Evolutionary conservation across 495 filamentous ascomycete species (phyloP), one percentile per base, ranked within the genome.

Genomic region (Penicillium arizonense): DNA sequence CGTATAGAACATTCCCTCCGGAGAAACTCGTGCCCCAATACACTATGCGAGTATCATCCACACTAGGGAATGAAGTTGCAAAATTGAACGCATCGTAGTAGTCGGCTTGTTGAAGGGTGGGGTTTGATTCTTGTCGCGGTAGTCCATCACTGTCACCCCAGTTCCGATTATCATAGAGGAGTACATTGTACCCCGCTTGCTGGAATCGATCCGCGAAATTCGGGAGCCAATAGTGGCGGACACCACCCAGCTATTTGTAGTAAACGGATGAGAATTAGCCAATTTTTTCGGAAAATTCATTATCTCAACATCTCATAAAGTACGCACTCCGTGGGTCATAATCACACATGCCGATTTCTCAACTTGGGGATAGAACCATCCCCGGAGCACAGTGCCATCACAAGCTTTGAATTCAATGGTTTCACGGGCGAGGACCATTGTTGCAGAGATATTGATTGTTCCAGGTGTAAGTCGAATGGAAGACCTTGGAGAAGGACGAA

Each of bases 131-230:
- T 7, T 68, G 53, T 13, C 62, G 52, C 1, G 71, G 71, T 14
- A 50, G 23, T 7, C 60, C 63, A 37, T 70, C 71, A 53, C 67
- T 71, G 16, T 61, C 57, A 26, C 71, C 71, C 52, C 61, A 71
- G 52, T 58, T 54, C 26, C 70, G 63, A 40, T 73, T 65, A 42
- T 74, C 68, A 44, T 71, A 74, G 4, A 72, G 51, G 2, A 74
- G 53, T 18, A 52, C 53, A 23, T 28, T 45, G 38, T 62, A 57
- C 4, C 62, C 53, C 18, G 65, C 63, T 20, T 58, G 7, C 12
- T 57, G 54, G 56, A 72, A 71, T 30, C 60, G 44, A 26, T 52
- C 56, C 2, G 64, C 62, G 50, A 69, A 62, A 12, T n/a, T 3
- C 1, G 57, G 57, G 2, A 59, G 47, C 21, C 13, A 49, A 11